These are phyloP conservation scores for Musa schizocarpa DNA, from an alignment of 176 grass and related monocot genomes.

Conservation along the genomic window DNA sequence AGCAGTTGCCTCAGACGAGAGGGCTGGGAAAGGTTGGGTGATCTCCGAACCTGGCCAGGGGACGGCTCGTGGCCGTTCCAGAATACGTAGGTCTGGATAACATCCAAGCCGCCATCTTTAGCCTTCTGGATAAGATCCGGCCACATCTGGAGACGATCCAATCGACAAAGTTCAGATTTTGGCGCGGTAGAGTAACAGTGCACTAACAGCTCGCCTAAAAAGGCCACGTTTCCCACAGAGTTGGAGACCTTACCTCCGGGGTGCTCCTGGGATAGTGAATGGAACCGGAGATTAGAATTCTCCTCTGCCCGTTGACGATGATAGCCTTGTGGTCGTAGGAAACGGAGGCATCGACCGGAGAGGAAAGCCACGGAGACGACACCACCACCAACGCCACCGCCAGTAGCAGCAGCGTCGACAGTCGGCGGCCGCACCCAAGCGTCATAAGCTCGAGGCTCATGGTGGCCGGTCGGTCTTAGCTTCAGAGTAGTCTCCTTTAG, in stretches of 20 bases:
- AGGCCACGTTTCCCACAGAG: background rate
- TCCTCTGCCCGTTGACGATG: conserved; percentile 68
- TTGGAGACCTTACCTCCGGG: conserved; percentile 41
- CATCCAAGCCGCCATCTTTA: conserved; percentile 91
- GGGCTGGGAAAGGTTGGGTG: background rate
- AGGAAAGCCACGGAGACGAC: conserved; percentile 10
- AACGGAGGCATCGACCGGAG: conserved; percentile 45
- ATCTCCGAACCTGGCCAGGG: conserved; percentile 47
- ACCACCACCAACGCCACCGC: background rate
- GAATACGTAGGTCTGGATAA: conserved; percentile 95
- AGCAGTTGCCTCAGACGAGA: background rate
- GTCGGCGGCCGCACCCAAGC: conserved; percentile 3
- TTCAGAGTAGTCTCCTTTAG: background rate
- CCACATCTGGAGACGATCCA: conserved; percentile 63
- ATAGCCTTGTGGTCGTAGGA: conserved; percentile 74
- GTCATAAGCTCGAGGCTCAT: conserved; percentile 13
- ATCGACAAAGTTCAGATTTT: background rate
- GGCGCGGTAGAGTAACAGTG: background rate
- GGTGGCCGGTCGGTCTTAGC: background rate
- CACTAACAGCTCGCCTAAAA: no score
- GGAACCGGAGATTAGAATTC: conserved; percentile 91
- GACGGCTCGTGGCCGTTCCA: conserved; percentile 95
- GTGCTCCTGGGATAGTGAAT: conserved; percentile 95
- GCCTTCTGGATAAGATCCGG: conserved; percentile 88
- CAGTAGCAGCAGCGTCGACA: conserved; percentile 19